Conservation (phyloP, 2,329 filamentous ascomycete genomes). For the Pseudogymnoascus sp. region DNA sequence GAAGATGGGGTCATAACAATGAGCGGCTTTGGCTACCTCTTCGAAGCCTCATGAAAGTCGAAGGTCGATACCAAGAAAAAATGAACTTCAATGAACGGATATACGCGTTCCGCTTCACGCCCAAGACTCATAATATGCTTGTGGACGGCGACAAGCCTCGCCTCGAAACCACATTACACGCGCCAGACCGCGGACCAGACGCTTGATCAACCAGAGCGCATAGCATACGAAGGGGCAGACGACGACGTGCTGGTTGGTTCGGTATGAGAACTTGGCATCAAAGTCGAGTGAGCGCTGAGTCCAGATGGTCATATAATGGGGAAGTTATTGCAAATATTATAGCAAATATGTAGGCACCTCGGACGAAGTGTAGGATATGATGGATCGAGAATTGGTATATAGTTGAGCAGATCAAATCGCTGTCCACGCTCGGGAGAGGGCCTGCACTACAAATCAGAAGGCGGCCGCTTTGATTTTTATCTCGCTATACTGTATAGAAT, state of each 20-base stretch:
- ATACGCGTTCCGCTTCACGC: background rate
- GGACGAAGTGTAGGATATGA: background rate
- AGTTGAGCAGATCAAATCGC: background rate
- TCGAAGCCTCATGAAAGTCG: background rate
- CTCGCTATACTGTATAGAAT: background rate
- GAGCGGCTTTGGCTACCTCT: slow-evolving; percentile 25
- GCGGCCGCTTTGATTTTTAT: background rate
- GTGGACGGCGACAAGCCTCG: background rate
- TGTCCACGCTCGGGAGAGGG: background rate
- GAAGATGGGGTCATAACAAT: slow-evolving; percentile 38
- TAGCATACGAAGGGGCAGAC: background rate
- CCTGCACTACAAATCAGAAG: background rate
- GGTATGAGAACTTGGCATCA: background rate
- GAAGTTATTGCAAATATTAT: background rate
- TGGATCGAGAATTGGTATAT: background rate
- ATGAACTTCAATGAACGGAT: background rate
- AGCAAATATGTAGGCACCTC: background rate
- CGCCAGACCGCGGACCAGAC: background rate
- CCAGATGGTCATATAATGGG: background rate
- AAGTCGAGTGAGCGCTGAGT: background rate
- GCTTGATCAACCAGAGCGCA: background rate
- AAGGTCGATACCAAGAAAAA: background rate
- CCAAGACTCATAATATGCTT: background rate
- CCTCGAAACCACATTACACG: background rate
- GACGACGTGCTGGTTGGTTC: background rate